These are phyloP conservation scores for Paraconiothyrium brasiliense DNA, from an alignment of 2,329 filamentous ascomycete genomes.

Conservation along the genomic window DNA sequence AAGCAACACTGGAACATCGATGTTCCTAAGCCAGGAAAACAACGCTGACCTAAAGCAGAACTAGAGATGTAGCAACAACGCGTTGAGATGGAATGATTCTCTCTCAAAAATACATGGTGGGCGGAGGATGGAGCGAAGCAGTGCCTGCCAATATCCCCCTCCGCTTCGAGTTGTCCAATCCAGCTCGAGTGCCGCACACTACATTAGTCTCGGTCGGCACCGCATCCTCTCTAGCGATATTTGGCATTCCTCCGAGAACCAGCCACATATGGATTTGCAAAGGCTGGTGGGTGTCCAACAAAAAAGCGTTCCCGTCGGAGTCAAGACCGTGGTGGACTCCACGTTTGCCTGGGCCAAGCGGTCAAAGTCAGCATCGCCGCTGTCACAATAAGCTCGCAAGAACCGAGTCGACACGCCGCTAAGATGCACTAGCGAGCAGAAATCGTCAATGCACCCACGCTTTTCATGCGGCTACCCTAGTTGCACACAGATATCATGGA, in stretches of 20 bases:
- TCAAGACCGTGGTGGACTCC: not conserved
- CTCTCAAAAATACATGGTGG: not conserved
- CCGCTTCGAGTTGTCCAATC: not conserved
- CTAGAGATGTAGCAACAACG: not conserved
- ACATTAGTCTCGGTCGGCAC: not conserved
- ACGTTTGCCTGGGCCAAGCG: not conserved
- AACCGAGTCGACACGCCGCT: conserved; percentile 4
- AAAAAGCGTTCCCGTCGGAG: not conserved
- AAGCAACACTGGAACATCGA: not conserved
- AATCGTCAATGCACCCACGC: conserved; percentile 13
- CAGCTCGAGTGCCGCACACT: not conserved
- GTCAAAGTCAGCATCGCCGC: conserved; percentile 8
- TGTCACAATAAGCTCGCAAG: conserved; percentile 18
- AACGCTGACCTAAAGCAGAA: not conserved
- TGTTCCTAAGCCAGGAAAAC: not conserved
- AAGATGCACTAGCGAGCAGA: conserved; percentile 12
- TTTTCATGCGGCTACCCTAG: not conserved
- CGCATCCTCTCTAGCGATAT: not conserved
- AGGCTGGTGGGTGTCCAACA: not conserved
- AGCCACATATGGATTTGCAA: not conserved
- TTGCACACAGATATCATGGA: not conserved
- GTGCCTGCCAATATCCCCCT: not conserved
- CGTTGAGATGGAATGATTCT: not conserved
- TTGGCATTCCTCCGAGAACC: not conserved
- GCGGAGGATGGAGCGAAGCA: not conserved